Evolutionary conservation across 2,329 filamentous ascomycete species (phyloP), one percentile per base, ranked within the genome.

Genomic region (Arthroderma uncinatum): DNA sequence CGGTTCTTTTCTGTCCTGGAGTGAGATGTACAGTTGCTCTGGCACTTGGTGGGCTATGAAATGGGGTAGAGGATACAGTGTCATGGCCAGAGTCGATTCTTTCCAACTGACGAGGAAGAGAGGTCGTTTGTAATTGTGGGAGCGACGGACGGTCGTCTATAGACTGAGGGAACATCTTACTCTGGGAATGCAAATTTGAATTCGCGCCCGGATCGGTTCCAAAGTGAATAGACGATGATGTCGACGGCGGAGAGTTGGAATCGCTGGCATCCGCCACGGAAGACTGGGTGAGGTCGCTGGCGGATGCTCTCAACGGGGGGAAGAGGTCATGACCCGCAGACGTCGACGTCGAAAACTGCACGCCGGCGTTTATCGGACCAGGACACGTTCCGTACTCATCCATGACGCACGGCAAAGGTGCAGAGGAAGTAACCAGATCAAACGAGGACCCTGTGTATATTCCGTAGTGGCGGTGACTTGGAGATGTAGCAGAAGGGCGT

Each of bases 1-100:
- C 87, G 65, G 82, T 92, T 63, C 89, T 80, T 73, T 94, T 94
- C 60, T 82, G 81, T 16, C 80, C 77, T 9, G 63, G 62, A 30
- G 59, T 60, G 54, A 64, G 54, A 39, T 56, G 59, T 25, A 54
- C 44, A 53, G 14, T 19, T 14, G 40, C 9, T 50, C 30, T 33
- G 19, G 30, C 25, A 16, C 59, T 60, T 7, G 62, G 54, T 8
- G 61, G 58, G 55, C 61, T 62, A 3, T 53, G 33, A 9, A 59
- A 55, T 44, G 16, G 57, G n/a, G 60, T 47, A 33, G 19, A 55
- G 16, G 62, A 60, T 30, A 59, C 19, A 23, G 58, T 62, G 48
- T 57, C 34, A 34, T 50, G n/a, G 47, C 16, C 12, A 33, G 37
- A 16, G 21, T 56, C 47, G 19, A 16, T 19, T 16, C 5, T 21